Evolutionary conservation across 495 filamentous ascomycete species (phyloP), one percentile per base, ranked within the genome.

Genomic region (Polyplosphaeria fusca): DNA sequence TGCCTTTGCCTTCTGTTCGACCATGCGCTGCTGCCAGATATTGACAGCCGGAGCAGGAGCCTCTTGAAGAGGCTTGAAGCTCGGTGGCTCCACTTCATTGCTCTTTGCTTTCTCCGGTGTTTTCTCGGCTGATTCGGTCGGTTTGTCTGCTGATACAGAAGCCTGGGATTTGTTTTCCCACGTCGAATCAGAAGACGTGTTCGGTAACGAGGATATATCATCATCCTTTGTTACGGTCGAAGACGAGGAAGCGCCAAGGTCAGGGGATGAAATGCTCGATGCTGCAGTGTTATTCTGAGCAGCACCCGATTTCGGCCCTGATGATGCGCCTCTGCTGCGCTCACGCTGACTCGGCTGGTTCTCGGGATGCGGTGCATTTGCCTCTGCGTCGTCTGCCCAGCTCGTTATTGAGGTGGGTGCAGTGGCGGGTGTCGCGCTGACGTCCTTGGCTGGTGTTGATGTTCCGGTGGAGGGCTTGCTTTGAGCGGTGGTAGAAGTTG

Each of bases 31-130:
- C 35, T 81, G 76, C 93, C 93, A 98, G 45, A 88, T 68, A 70
- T 98, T 98, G 43, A 96, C 87, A 1, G 80, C 64, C 4, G 93
- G 92, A 37, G 84, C 72, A 27, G 88, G 85, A 43, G 92, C 92
- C 43, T 90, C 89, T 59, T 87, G 86, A 38, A 96, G 76, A 32
- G 84, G 77, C 54, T 81, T 82, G 49, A 80, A 79, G 44, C 77
- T 68, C 24, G 52, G 27, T 20, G 52, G 52, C 22, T 76, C 78
- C 24, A 73, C 71, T 47, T 79, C 72, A 66, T 81, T 80, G 44
- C 75, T 74, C 55, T 79, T 76, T 9, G 59, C 27, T 54, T 68
- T 72, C 27, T 70, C 75, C 19, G 45, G 27, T 19, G 23, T 42
- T 11, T 54, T 62, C 27, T 65, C 65, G 20, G 23, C 42, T 2